A percentile compares a stretch with the other conserved stretches of the same genome.
phyloP scores from a whole-genome alignment of 768 basidiomycete genomes.

The Candolleomyces aberdarensis region DNA sequence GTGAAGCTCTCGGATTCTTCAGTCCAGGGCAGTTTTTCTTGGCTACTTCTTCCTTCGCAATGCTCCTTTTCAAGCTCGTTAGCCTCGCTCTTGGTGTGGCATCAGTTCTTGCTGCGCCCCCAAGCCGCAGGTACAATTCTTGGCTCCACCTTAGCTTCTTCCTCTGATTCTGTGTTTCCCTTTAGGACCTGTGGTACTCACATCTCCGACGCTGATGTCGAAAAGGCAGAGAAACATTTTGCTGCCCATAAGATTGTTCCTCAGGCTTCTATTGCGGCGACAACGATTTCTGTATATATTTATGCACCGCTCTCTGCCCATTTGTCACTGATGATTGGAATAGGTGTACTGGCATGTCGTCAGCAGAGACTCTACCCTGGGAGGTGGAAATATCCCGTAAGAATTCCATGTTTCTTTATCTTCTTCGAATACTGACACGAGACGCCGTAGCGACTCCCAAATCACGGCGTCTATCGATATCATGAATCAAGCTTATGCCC shows the following conservation, averaged over 20 bases:
- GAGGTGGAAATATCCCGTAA: slow-evolving; percentile 42
- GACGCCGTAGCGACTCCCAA: slow-evolving; percentile 30
- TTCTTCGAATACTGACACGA: neutral
- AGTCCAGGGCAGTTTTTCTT: neutral
- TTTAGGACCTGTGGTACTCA: slow-evolving; percentile 9
- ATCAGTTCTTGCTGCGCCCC: slow-evolving; percentile 6
- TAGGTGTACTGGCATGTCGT: slow-evolving; percentile 39
- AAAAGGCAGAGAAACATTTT: slow-evolving; percentile 8
- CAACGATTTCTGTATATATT: neutral
- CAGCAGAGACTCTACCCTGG: slow-evolving; percentile 22
- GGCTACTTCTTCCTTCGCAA: slow-evolving; percentile 1
- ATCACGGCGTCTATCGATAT: slow-evolving; percentile 32
- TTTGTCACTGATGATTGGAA: neutral
- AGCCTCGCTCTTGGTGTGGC: slow-evolving; percentile 7
- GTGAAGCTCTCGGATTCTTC: neutral
- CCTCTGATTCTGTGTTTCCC: neutral
- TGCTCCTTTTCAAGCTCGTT: slow-evolving; percentile 3
- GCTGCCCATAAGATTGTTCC: slow-evolving; percentile 4
- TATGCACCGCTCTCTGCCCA: neutral
- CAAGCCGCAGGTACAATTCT: slow-evolving; percentile 1
- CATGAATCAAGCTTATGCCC: slow-evolving; percentile 41
- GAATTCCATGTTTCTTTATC: slow-evolving; percentile 7
- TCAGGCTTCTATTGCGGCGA: neutral
- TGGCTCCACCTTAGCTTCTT: neutral
- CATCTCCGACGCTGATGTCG: slow-evolving; percentile 9